Percentiles rank a stretch among this genome's conserved stretches.
Conservation (phyloP, 1,284 basidiomycete species). For the Meira nashicola region DNA sequence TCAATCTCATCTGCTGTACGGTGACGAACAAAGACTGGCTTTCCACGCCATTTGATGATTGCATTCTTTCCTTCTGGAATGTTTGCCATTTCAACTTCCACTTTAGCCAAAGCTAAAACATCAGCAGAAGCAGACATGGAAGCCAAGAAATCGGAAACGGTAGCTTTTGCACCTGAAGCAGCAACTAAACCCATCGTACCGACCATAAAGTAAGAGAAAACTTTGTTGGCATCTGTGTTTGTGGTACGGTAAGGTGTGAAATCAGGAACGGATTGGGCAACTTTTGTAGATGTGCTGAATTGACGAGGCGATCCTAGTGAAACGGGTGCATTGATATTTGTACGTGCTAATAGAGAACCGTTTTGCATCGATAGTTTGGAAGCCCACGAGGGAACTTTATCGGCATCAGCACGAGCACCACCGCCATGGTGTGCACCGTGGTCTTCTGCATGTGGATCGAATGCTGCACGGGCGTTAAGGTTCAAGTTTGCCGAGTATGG, state of each 20-base stretch:
- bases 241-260: constrained; percentile 75
- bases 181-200: constrained; percentile 89
- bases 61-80: constrained; percentile 89
- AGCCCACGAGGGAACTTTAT: constrained; percentile 66
- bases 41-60: constrained; percentile 77
- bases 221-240: constrained; percentile 68
- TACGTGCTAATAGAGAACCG: constrained; percentile 63
- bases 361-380: constrained; percentile 60
- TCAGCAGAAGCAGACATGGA: constrained; percentile 97
- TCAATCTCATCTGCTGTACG: constrained; percentile 86
- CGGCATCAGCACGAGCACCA: constrained; percentile 61
- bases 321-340: constrained; percentile 58
- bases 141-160: constrained; percentile 86
- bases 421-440: constrained; percentile 62
- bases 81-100: constrained; percentile 82
- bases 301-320: constrained; percentile 21
- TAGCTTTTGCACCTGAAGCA: constrained; percentile 88
- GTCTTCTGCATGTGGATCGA: constrained; percentile 55
- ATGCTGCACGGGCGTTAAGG: constrained; percentile 39
- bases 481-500: constrained; percentile 26
- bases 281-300: constrained; percentile 43
- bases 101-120: constrained; percentile 94
- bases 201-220: constrained; percentile 94
- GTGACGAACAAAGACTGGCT: constrained; percentile 98
- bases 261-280: constrained; percentile 66